phyloP scores from a whole-genome alignment of 2,329 filamentous ascomycete genomes.

The Penicillium sp. region DNA sequence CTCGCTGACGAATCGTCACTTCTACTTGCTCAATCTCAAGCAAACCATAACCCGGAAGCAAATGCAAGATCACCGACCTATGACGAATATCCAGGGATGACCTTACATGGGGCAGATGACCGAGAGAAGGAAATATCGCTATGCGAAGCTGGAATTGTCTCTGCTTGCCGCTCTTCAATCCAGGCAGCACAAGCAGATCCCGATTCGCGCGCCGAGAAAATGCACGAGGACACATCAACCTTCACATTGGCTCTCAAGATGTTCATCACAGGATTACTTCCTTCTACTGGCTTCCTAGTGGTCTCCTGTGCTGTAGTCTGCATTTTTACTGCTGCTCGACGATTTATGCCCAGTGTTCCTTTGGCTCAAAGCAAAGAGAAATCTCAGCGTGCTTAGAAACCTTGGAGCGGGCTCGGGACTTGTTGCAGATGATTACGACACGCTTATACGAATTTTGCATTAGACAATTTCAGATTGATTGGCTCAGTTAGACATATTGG shows the following conservation, averaged over 20 bases:
- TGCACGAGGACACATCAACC: neutral
- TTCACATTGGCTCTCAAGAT: neutral
- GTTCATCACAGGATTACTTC: neutral
- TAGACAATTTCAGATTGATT: no score
- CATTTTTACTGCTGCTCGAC: neutral
- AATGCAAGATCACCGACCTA: neutral
- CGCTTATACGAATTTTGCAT: no score
- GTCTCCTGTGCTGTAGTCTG: neutral
- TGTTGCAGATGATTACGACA: no score
- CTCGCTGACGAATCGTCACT: neutral
- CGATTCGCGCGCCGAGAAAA: neutral
- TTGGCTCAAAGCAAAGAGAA: neutral
- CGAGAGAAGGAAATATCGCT: neutral
- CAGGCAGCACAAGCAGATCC: neutral
- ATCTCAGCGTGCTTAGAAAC: neutral
- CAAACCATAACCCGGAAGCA: neutral
- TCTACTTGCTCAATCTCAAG: neutral
- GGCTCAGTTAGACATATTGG: no score
- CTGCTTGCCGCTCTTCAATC: neutral
- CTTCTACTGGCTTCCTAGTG: neutral
- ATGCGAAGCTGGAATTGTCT: neutral
- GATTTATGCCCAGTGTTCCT: neutral
- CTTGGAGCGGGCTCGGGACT: no score
- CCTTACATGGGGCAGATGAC: neutral
- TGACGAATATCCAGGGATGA: neutral